Conservation (phyloP, 306 rosid genomes). For the Gynostemma pentaphyllum region DNA sequence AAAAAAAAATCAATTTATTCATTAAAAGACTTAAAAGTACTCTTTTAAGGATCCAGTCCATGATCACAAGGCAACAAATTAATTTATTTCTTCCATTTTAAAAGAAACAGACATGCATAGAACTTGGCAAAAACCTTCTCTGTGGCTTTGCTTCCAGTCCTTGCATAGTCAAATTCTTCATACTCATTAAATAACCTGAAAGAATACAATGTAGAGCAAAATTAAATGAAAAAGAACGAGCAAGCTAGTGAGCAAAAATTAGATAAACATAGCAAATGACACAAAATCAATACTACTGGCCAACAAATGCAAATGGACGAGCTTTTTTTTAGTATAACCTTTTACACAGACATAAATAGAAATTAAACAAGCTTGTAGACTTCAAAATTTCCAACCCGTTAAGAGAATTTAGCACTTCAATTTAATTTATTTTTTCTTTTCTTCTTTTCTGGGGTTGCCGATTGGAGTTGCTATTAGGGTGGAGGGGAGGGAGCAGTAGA, state of each 20-base stretch:
- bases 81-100: no score
- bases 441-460: neutral
- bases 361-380: neutral
- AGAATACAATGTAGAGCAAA: neutral
- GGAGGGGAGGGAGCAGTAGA: no score
- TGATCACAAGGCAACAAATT: no score
- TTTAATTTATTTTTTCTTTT: neutral
- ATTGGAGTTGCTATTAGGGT: no score
- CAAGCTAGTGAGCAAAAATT: neutral
- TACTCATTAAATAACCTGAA: constrained; percentile 68
- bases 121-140: constrained; percentile 38
- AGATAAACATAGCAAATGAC: neutral
- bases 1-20: neutral
- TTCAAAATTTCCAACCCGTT: neutral
- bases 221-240: neutral
- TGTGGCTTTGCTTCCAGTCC: constrained; percentile 69
- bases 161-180: constrained; percentile 74
- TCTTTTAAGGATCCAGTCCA: no score
- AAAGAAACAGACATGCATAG: neutral
- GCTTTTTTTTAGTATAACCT: neutral
- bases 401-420: neutral
- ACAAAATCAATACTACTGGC: neutral
- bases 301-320: neutral
- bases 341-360: neutral
- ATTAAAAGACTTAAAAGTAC: no score